A percentile compares a stretch with the other conserved stretches of the same genome.
phyloP scores from a whole-genome alignment of 345 rosid genomes.

The Sonneratia alba region DNA sequence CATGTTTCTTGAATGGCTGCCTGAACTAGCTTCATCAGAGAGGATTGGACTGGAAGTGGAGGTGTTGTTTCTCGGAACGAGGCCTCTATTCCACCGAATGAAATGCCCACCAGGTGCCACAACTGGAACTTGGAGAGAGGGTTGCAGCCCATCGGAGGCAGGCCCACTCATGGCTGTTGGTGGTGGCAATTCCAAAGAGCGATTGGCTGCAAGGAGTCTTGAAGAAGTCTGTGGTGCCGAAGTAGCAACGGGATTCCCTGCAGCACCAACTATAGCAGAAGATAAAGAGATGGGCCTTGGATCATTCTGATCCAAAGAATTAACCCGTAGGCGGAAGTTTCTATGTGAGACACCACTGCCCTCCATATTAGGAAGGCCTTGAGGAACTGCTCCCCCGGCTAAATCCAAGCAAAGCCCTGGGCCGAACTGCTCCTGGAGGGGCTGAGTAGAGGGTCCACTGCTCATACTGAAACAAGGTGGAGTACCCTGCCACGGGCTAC shows the following conservation, averaged over 20 bases:
- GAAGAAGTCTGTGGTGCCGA: slow-evolving; percentile 31
- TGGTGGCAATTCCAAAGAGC: slow-evolving; percentile 35
- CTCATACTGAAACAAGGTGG: slow-evolving; percentile 26
- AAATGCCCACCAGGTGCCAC: slow-evolving; percentile 38
- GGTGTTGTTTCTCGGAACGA: slow-evolving; percentile 28
- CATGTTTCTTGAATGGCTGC: slow-evolving; percentile 29
- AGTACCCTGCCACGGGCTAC: slow-evolving; percentile 37
- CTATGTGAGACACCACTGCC: slow-evolving; percentile 38
- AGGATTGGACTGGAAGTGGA: slow-evolving; percentile 30
- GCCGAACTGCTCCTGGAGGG: slow-evolving; percentile 30
- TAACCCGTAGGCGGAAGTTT: slow-evolving; percentile 48
- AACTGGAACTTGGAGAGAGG: slow-evolving; percentile 32
- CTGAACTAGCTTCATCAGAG: slow-evolving; percentile 29
- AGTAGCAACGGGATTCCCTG: slow-evolving; percentile 34
- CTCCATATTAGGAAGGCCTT: slow-evolving; percentile 24
- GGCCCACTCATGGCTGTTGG: slow-evolving; percentile 24
- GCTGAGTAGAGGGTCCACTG: slow-evolving; percentile 28
- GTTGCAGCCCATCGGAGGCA: slow-evolving; percentile 26
- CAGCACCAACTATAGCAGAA: slow-evolving; percentile 32
- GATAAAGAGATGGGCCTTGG: slow-evolving; percentile 27
- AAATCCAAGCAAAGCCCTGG: slow-evolving; percentile 35
- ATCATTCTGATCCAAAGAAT: slow-evolving; percentile 41
- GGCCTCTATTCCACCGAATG: slow-evolving; percentile 44
- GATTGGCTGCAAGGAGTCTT: slow-evolving; percentile 32
- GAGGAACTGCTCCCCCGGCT: slow-evolving; percentile 22